Base-by-base conservation (phyloP, 352 stramenopile genomes). In the Phytopythium montanum region DNA sequence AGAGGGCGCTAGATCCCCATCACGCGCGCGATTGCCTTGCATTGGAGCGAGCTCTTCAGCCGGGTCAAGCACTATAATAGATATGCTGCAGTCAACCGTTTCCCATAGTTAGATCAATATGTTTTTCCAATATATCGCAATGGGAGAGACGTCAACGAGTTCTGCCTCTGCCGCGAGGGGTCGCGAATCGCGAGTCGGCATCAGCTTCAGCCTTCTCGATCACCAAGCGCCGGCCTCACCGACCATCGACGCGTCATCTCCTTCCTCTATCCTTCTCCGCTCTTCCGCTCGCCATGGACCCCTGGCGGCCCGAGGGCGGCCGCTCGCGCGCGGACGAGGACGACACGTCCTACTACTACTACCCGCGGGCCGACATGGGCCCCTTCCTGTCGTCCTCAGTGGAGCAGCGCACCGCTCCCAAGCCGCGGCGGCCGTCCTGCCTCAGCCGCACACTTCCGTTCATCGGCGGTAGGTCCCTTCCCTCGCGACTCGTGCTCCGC, bases 361-460 rank as follows among this genome's bases (percentile, higher is more conserved):
- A 74, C 39, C 69, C 69, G 3, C 64, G 64, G 1, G 36, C 55
- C 48, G 50, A 73, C 49, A 70, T 73, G 64, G 64, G 64, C 0
- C 61, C 70, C 3, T 77, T 61, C 39, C 36, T 74, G 13, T 70
- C 70, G 2, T 59, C 64, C 12, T 73, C 66, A 5, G 54, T 64
- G 36, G 58, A 61, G 5, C 70, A 73, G 61, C 59, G 60, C 31
- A 36, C 25, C 25, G 60, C 66, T 3, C 59, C 66, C 10, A 73
- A 68, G 61, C 65, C 65, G 21, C 33, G 65, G 52, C 64, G 54
- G 21, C 67, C 66, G 2, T 65, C 69, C 12, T 49, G 62, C 25
- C 44, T 73, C 41, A 36, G 25, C 42, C 55, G 61, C 23, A 29
- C 69, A 39, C 41, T 74, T 19, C 63, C 66, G 0, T 65, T 74